Conservation (phyloP, 768 basidiomycete genomes). For the Tulasnella sp. region DNA sequence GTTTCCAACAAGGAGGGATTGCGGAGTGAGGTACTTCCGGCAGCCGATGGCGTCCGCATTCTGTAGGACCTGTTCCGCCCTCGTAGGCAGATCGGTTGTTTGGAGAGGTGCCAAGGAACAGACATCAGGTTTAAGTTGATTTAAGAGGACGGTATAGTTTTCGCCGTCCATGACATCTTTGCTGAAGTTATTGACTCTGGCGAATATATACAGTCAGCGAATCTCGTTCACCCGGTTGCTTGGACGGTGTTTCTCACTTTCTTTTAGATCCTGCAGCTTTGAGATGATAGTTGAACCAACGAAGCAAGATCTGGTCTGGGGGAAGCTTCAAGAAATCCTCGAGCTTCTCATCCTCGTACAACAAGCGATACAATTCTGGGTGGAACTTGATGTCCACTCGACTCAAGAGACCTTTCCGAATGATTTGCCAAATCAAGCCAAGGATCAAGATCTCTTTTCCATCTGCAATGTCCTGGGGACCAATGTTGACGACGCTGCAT, state of each 20-base stretch:
- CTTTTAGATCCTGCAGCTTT: conserved; percentile 91
- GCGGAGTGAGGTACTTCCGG: conserved; percentile 90
- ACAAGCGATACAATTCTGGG: conserved; percentile 91
- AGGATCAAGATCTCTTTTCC: conserved; percentile 95
- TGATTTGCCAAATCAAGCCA: conserved; percentile 98
- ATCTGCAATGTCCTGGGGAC: conserved; percentile 85
- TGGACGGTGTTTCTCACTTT: conserved; percentile 47
- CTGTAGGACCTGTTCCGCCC: conserved; percentile 91
- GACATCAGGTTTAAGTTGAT: conserved; percentile 91
- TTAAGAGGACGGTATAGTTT: conserved; percentile 93
- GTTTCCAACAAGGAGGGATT: conserved; percentile 89
- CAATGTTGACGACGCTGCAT: conserved; percentile 98
- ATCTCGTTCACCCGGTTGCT: not conserved
- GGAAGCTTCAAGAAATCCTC: conserved; percentile 92
- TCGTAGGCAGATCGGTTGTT: conserved; percentile 71
- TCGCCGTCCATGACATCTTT: conserved; percentile 96
- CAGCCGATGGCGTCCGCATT: conserved; percentile 93
- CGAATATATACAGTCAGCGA: not conserved
- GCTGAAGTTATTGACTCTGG: conserved; percentile 93
- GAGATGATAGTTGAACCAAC: conserved; percentile 99
- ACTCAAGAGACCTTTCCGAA: conserved; percentile 83
- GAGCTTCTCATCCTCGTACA: conserved; percentile 95
- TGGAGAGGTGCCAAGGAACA: conserved; percentile 90
- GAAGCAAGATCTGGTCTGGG: conserved; percentile 93
- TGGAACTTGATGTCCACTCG: conserved; percentile 99